Evolutionary conservation across 306 rosid species (phyloP), one percentile per base, ranked within the genome.

Genomic region (Vicia sativa): DNA sequence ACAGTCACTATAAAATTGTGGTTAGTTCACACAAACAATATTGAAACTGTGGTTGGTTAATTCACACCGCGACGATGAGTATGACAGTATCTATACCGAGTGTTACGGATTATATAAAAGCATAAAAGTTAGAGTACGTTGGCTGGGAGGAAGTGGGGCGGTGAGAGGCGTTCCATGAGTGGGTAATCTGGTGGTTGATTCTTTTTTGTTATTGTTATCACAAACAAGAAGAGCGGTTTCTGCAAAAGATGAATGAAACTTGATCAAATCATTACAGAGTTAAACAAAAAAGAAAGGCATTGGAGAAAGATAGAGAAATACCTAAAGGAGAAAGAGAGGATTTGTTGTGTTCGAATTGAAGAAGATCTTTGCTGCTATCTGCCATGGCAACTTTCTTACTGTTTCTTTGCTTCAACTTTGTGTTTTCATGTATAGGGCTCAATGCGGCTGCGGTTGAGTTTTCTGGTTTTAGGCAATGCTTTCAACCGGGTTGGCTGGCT

Each of bases 341-440:
- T 25, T 29, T 46, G 31, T 84, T 76, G 80, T 73, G 85, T 77
- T 88, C 95, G 63, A 83, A 76, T 2, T 48, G 82, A 58, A 88
- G 78, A 79, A 91, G 97, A 56, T 91, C 97, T 68, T 91, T 87
- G 75, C 92, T 91, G 21, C 83, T 69, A 4, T 52, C 73, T 23
- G 67, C 83, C 97, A 50, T 45, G 1, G 10, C 44, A 34, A 34
- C 2, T 34, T 34, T 7, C 38, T 34, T 2, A 34, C 38, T 34
- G 9, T 34, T 31, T 31, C 35, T 31, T 31, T 31, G 35, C 35
- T 31, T 7, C 35, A 31, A 31, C 8, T 31, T 7, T 2, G 38
- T 34, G 9, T 34, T 34, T 8, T 34, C 9, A 7, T 34, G 38
- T 34, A 0, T 6, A 34, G 38, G 38, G 9, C 38, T 9, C 9